Evolutionary conservation across 495 filamentous ascomycete genomes (phyloP).

Genomic region (Aspergillus ellipticus): DNA sequence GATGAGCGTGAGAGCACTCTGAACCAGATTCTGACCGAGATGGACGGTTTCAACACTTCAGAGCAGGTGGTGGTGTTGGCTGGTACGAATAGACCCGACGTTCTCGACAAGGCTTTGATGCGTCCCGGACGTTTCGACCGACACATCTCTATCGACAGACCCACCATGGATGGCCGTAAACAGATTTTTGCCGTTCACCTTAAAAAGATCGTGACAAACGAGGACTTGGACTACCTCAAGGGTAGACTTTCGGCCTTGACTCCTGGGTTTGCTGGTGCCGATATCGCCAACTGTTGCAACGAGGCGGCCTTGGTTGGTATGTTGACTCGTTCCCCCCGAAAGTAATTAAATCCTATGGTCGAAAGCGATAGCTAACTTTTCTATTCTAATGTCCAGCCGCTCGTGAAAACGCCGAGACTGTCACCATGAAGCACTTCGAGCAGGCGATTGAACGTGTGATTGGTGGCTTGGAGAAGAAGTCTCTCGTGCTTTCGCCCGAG

Average conservation of each 20-base stretch:
- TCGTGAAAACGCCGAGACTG: slow-evolving; percentile 67
- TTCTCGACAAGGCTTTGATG: slow-evolving; percentile 93
- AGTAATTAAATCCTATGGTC: too few relatives aligned
- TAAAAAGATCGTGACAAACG: slow-evolving; percentile 84
- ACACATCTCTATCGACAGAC: slow-evolving; percentile 88
- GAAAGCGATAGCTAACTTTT: slow-evolving; percentile 27
- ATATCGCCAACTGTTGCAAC: slow-evolving; percentile 97
- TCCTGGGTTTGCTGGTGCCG: slow-evolving; percentile 92
- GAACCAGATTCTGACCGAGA: slow-evolving; percentile 97
- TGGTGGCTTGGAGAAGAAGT: slow-evolving; percentile 94
- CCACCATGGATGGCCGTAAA: slow-evolving; percentile 93
- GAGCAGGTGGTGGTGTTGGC: slow-evolving; percentile 98
- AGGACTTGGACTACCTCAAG: slow-evolving; percentile 80
- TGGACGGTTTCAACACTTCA: slow-evolving; percentile 98
- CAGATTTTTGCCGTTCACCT: slow-evolving; percentile 95
- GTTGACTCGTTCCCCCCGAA: slow-evolving; percentile 26
- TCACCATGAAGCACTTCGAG: slow-evolving; percentile 89
- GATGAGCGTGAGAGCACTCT: slow-evolving; percentile 95
- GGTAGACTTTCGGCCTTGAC: slow-evolving; percentile 88
- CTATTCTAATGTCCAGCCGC: slow-evolving; percentile 73
- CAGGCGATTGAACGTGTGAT: slow-evolving; percentile 96
- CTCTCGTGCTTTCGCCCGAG: slow-evolving; percentile 81
- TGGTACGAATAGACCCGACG: slow-evolving; percentile 91
- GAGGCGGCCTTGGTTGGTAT: slow-evolving; percentile 95
- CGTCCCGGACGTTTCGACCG: slow-evolving; percentile 94